phyloP scores from a whole-genome alignment of 176 grass and related monocot species.

The Ampelocalamus luodianensis region DNA sequence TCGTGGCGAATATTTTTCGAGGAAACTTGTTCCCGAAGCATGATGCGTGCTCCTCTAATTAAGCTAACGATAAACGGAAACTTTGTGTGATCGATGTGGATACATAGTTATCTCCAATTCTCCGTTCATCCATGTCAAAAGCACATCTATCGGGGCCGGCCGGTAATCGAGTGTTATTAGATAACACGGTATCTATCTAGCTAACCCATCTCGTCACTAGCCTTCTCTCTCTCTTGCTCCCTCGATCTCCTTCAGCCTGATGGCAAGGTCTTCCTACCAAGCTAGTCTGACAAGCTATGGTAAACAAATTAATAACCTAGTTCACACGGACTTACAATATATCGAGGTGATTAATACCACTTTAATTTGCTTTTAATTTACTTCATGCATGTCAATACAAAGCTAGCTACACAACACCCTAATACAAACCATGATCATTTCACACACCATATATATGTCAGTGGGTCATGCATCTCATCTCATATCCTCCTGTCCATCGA shows the following conservation, averaged over 20 bases:
- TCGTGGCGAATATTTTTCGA: background rate
- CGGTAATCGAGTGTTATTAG: conserved; percentile 29
- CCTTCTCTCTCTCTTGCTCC: too few relatives aligned
- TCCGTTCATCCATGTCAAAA: conserved; percentile 10
- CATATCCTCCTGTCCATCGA: background rate
- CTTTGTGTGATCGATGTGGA: conserved; percentile 40
- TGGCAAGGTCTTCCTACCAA: background rate
- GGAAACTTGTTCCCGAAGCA: conserved; percentile 30
- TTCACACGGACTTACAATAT: background rate
- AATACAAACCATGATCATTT: background rate
- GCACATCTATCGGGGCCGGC: background rate
- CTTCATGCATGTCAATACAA: background rate
- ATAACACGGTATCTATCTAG: conserved; percentile 28
- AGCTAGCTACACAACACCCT: background rate
- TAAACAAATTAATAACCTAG: background rate
- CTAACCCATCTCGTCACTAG: background rate
- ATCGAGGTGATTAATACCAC: background rate
- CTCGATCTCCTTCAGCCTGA: background rate
- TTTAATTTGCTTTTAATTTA: background rate
- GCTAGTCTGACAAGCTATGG: background rate
- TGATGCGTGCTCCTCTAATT: conserved; percentile 5
- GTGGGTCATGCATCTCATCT: background rate
- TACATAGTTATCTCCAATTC: conserved; percentile 10
- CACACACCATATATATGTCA: background rate
- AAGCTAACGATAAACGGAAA: background rate